Conservation (phyloP, 805 yeast genomes). For the Myxozyma kluyveri region DNA sequence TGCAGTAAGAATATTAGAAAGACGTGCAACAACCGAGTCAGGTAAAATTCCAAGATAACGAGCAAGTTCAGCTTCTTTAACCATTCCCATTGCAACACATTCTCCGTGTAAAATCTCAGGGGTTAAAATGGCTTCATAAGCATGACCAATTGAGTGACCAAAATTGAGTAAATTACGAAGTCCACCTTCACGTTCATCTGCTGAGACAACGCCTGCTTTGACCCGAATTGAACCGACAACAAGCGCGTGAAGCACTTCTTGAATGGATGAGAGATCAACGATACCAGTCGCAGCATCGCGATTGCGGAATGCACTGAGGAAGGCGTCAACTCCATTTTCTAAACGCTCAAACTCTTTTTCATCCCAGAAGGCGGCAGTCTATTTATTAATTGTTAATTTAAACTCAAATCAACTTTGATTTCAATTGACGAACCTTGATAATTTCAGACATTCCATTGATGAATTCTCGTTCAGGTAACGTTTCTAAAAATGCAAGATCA, state of each 20-base stretch:
- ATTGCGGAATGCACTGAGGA: conserved; percentile 62
- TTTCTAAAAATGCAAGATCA: conserved; percentile 80
- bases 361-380: conserved; percentile 96
- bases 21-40: conserved; percentile 90
- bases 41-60: conserved; percentile 84
- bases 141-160: conserved; percentile 97
- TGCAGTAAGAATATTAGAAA: conserved; percentile 75
- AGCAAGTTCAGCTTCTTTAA: conserved; percentile 92
- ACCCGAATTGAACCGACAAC: conserved; percentile 85
- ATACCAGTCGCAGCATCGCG: conserved; percentile 42
- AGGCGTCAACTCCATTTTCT: conserved; percentile 68
- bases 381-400: too few relatives aligned
- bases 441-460: conserved; percentile 99
- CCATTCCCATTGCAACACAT: conserved; percentile 97
- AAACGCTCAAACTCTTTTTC: conserved; percentile 81
- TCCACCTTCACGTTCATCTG: conserved; percentile 94
- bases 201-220: conserved; percentile 89
- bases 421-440: conserved; percentile 50
- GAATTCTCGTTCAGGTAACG: conserved; percentile 89
- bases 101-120: conserved; percentile 97
- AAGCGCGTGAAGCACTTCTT: conserved; percentile 69
- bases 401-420: too few relatives aligned
- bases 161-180: conserved; percentile 87
- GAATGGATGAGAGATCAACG: conserved; percentile 66
- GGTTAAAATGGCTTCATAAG: conserved; percentile 94